Conservation (phyloP, 2,329 filamentous ascomycete species). For the Rachicladosporium sp. region DNA sequence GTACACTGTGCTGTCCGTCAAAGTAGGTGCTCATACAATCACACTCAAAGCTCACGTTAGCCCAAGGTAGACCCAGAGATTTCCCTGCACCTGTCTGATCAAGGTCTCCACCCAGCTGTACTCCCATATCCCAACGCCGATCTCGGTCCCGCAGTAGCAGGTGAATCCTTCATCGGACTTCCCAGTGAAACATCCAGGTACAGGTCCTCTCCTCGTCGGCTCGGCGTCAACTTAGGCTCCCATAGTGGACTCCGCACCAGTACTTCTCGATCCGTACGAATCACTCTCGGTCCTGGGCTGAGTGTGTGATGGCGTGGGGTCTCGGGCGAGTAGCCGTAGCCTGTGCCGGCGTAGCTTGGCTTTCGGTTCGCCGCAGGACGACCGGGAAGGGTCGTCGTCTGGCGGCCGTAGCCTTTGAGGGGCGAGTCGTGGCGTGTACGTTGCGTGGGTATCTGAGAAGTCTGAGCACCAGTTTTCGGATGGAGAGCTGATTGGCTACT, state of each 20-base stretch:
- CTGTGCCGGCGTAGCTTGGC: conserved; percentile 5
- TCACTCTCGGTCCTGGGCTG: conserved; percentile 6
- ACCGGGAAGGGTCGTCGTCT: conserved; percentile 5
- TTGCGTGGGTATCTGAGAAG: too few relatives aligned
- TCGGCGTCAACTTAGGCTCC: conserved; percentile 55
- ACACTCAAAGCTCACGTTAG: too few relatives aligned
- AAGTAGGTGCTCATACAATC: too few relatives aligned
- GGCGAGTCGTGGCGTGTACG: conserved; percentile 11
- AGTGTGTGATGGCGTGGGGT: conserved; percentile 8
- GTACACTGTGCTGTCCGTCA: too few relatives aligned
- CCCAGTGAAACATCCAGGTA: conserved; percentile 33
- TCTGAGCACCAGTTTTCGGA: too few relatives aligned
- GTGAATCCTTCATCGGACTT: conserved; percentile 8
- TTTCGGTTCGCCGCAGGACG: conserved; percentile 1
- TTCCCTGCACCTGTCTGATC: too few relatives aligned
- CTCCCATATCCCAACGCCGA: too few relatives aligned
- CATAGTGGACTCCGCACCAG: conserved; percentile 37
- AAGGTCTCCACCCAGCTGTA: too few relatives aligned
- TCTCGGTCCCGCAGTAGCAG: too few relatives aligned
- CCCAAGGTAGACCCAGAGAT: too few relatives aligned
- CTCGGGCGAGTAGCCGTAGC: conserved; percentile 6
- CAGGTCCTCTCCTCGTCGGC: conserved; percentile 52
- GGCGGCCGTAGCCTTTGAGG: conserved; percentile 19
- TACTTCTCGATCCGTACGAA: conserved; percentile 5
- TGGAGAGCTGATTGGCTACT: conserved; percentile 1